Conservation (phyloP, 305 asterid genomes). For the Solanum hybrid region DNA sequence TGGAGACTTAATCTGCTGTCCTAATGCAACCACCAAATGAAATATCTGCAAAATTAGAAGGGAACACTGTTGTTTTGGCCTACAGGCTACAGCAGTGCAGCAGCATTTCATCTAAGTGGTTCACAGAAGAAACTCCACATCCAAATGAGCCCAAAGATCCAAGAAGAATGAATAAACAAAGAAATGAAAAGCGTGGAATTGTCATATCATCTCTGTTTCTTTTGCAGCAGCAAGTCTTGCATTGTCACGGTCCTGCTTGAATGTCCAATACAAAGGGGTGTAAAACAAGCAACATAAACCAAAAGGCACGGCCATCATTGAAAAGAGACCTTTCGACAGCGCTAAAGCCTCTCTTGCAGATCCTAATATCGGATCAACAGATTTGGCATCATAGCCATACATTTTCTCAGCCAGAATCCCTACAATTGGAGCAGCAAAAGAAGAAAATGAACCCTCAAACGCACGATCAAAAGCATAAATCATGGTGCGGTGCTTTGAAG, state of each 20-base stretch:
- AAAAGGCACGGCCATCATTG: constrained; percentile 84
- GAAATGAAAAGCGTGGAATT: background rate
- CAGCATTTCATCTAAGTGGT: background rate
- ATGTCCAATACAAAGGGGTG: constrained; percentile 79
- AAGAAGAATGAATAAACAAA: background rate
- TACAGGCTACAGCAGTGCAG: background rate
- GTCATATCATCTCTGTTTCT: constrained; percentile 70
- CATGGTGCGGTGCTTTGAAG: constrained; percentile 84
- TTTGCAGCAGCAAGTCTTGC: constrained; percentile 53
- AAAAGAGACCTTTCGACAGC: constrained; percentile 65
- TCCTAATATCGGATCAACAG: constrained; percentile 59
- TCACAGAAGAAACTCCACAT: background rate
- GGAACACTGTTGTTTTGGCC: background rate
- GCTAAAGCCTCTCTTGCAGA: constrained; percentile 64
- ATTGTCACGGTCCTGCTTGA: constrained; percentile 61
- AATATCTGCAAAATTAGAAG: background rate
- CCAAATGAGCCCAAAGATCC: background rate
- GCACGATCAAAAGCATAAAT: constrained; percentile 89
- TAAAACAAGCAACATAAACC: constrained; percentile 81
- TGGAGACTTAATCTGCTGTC: background rate
- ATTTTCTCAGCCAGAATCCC: constrained; percentile 82
- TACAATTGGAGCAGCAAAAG: constrained; percentile 83
- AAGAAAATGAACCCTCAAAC: constrained; percentile 80
- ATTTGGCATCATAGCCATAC: constrained; percentile 67
- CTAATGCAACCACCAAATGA: background rate